Percentiles rank a stretch among this genome's conserved stretches.
Conservation (phyloP, 768 basidiomycete genomes). For the Astraeus odoratus region DNA sequence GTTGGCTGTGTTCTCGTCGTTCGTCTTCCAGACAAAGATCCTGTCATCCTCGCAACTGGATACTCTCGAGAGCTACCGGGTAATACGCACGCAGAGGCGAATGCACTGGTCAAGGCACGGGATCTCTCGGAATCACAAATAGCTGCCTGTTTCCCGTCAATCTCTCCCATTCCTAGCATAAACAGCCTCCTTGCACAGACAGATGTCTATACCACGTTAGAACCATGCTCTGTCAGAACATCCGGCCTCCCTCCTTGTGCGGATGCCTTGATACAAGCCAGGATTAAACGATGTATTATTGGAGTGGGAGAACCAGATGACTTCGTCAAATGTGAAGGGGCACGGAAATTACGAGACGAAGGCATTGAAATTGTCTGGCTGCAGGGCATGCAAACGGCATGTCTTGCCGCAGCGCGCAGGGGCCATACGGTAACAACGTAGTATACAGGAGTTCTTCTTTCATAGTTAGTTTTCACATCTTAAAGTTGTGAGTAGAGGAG, state of each 20-base stretch:
- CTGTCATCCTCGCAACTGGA: conserved; percentile 65
- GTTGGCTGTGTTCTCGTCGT: conserved; percentile 80
- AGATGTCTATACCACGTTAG: conserved; percentile 92
- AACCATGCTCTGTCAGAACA: conserved; percentile 88
- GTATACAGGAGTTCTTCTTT: not conserved
- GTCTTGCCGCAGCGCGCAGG: conserved; percentile 71
- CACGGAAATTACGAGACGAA: conserved; percentile 57
- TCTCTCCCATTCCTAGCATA: conserved; percentile 23
- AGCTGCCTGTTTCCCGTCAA: conserved; percentile 34
- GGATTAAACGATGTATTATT: conserved; percentile 72
- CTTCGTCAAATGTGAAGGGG: conserved; percentile 92
- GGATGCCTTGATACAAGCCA: conserved; percentile 68
- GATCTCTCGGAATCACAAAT: conserved; percentile 40
- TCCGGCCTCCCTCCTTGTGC: conserved; percentile 85
- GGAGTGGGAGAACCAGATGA: conserved; percentile 90
- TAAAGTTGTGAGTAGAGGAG: too few species aligned
- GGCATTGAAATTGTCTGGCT: conserved; percentile 76
- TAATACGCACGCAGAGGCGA: conserved; percentile 97
- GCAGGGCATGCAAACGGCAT: conserved; percentile 67
- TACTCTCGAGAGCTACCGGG: conserved; percentile 88
- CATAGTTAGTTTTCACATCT: not conserved
- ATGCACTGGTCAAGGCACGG: conserved; percentile 72
- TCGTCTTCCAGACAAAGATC: conserved; percentile 32
- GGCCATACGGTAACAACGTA: conserved; percentile 28
- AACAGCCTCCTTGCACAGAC: conserved; percentile 47